These are phyloP conservation scores for Ophiostoma populinum DNA, from an alignment of 2,329 filamentous ascomycete genomes.

Conservation along the genomic window DNA sequence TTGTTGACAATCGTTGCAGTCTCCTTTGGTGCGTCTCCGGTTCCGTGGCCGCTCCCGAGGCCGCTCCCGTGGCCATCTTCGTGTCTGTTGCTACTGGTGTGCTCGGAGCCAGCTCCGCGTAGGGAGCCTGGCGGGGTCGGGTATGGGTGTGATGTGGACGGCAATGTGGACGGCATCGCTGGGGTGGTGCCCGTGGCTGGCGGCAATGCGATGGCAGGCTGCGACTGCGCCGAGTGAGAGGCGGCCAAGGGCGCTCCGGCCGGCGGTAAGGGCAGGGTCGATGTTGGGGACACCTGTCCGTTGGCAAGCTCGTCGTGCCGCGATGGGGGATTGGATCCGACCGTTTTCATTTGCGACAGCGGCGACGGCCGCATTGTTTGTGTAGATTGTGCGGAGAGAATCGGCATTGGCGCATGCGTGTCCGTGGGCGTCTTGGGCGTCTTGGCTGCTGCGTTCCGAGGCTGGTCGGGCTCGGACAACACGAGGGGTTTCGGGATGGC, in stretches of 20 bases:
- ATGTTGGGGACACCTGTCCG: background rate
- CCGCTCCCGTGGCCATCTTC: background rate
- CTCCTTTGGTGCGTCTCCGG: background rate
- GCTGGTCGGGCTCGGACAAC: no score
- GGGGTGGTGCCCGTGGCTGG: no score
- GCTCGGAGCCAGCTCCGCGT: constrained; percentile 13
- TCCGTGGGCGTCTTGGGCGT: no score
- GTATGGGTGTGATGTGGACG: constrained; percentile 33
- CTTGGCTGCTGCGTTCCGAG: no score
- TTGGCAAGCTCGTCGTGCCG: background rate
- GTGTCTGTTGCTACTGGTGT: background rate
- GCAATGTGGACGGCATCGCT: no score
- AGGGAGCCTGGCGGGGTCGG: constrained; percentile 40
- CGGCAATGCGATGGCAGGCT: no score
- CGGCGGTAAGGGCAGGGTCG: background rate
- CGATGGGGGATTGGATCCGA: background rate
- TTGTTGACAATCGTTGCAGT: constrained; percentile 2
- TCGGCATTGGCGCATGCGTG: no score
- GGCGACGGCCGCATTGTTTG: background rate
- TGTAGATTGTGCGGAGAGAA: background rate
- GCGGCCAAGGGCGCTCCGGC: background rate
- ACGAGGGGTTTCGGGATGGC: background rate
- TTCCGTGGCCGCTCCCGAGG: background rate
- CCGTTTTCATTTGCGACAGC: background rate
- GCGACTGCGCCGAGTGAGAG: no score